Evolutionary conservation across 2,329 filamentous ascomycete genomes (phyloP).

Genomic region (Iodosphaeria phyllophila): DNA sequence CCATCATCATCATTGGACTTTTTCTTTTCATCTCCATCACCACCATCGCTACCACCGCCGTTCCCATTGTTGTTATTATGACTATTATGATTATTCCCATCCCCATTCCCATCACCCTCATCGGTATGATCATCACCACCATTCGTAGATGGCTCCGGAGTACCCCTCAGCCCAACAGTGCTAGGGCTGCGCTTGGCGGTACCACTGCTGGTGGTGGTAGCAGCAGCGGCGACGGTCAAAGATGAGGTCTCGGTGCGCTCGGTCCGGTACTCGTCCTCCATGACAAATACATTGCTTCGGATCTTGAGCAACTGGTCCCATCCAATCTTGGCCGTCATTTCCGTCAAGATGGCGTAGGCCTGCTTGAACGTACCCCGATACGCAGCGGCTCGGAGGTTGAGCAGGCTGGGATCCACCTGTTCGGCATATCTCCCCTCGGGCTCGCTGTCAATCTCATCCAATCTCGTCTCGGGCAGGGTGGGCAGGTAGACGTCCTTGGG

Average conservation of each 20-base stretch:
- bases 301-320: conserved; percentile 95
- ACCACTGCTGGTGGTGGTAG: too few species aligned
- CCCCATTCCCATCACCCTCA: too few species aligned
- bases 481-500: conserved; percentile 77
- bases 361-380: conserved; percentile 95
- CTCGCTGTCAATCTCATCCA: conserved; percentile 93
- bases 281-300: conserved; percentile 92
- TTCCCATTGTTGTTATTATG: too few species aligned
- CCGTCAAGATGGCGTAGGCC: conserved; percentile 83
- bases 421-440: conserved; percentile 65
- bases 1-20: too few species aligned
- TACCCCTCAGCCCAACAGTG: conserved; percentile 57
- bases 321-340: conserved; percentile 90
- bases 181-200: conserved; percentile 57
- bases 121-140: conserved; percentile 18
- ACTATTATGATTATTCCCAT: too few species aligned
- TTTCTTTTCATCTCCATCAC: too few species aligned
- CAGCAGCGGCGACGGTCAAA: conserved; percentile 19
- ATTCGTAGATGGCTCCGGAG: conserved; percentile 39
- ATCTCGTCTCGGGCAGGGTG: conserved; percentile 68
- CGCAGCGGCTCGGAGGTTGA: conserved; percentile 68
- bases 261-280: conserved; percentile 95
- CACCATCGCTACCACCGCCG: too few species aligned
- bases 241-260: conserved; percentile 52
- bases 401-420: conserved; percentile 68